Percentiles rank a stretch among this genome's conserved stretches.
Conservation (phyloP, 371 early-diverging fungal genomes). For the Rhizopus arrhizus region DNA sequence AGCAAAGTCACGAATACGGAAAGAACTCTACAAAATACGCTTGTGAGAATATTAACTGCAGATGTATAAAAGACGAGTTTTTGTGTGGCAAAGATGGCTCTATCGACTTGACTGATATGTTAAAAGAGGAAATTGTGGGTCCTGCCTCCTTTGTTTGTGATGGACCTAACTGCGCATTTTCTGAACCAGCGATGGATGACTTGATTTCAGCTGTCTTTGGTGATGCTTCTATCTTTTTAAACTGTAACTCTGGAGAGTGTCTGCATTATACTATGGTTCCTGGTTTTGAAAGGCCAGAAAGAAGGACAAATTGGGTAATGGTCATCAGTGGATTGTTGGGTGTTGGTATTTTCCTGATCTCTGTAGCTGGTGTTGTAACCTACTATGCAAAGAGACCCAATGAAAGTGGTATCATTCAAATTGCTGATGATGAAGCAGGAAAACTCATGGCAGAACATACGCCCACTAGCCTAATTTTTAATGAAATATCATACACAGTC, state of each 20-base stretch:
- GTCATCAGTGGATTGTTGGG: constrained; percentile 64
- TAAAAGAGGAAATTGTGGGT: constrained; percentile 73
- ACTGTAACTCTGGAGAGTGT: constrained; percentile 82
- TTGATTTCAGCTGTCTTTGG: constrained; percentile 75
- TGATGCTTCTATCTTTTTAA: constrained; percentile 71
- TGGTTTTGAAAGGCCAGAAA: constrained; percentile 63
- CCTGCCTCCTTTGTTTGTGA: constrained; percentile 74
- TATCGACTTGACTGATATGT: constrained; percentile 73
- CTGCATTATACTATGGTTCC: constrained; percentile 87
- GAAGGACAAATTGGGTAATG: constrained; percentile 62
- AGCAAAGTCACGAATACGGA: constrained; percentile 39
- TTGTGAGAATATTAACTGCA: constrained; percentile 71
- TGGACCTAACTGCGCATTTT: constrained; percentile 65
- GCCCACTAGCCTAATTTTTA: constrained; percentile 70
- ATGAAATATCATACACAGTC: constrained; percentile 62
- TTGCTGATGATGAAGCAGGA: constrained; percentile 64
- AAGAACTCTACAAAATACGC: constrained; percentile 56
- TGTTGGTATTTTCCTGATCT: constrained; percentile 60
- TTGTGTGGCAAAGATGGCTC: constrained; percentile 79
- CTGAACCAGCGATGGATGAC: constrained; percentile 76
- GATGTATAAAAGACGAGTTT: constrained; percentile 74
- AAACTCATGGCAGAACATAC: constrained; percentile 76
- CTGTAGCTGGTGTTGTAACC: constrained; percentile 43
- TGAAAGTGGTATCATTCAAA: constrained; percentile 35
- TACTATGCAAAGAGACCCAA: constrained; percentile 45